Evolutionary conservation across 140 eudicot genomes (phyloP).

Genomic region (Senecio squalidus): DNA sequence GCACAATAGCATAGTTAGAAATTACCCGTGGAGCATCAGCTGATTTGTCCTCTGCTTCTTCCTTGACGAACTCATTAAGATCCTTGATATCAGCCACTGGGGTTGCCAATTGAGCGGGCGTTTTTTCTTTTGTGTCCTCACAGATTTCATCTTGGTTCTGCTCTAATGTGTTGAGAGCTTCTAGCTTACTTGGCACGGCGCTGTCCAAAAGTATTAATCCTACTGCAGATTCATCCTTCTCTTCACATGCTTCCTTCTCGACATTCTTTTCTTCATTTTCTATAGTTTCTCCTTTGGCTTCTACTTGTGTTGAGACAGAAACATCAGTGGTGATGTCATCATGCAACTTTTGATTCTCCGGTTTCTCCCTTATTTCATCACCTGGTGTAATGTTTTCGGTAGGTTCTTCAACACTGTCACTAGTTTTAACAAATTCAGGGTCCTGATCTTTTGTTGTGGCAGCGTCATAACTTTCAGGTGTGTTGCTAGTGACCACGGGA

Average conservation of each 20-base stretch:
- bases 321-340: conserved; percentile 16
- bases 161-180: neutral
- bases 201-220: conserved; percentile 13
- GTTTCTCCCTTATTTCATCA: too few species aligned
- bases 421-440: too few species aligned
- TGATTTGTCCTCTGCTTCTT: conserved; percentile 3
- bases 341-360: conserved; percentile 4
- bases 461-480: conserved; percentile 22
- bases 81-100: conserved; percentile 16
- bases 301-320: conserved; percentile 15
- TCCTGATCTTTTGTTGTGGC: conserved; percentile 21
- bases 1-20: neutral
- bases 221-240: conserved; percentile 19
- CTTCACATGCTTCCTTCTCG: conserved; percentile 9
- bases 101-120: conserved; percentile 2
- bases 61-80: conserved; percentile 12
- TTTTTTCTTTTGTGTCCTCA: conserved; percentile 17
- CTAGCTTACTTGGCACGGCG: neutral
- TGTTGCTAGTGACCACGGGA: conserved; percentile 20
- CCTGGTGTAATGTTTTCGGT: too few species aligned
- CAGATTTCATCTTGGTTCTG: conserved; percentile 12
- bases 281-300: neutral
- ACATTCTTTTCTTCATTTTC: conserved; percentile 11
- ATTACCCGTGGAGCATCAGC: conserved; percentile 8
- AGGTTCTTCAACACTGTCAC: too few species aligned